A percentile compares a stretch with the other conserved stretches of the same genome.
Conservation (phyloP, 2,329 filamentous ascomycete species). For the Xylogone sp. region DNA sequence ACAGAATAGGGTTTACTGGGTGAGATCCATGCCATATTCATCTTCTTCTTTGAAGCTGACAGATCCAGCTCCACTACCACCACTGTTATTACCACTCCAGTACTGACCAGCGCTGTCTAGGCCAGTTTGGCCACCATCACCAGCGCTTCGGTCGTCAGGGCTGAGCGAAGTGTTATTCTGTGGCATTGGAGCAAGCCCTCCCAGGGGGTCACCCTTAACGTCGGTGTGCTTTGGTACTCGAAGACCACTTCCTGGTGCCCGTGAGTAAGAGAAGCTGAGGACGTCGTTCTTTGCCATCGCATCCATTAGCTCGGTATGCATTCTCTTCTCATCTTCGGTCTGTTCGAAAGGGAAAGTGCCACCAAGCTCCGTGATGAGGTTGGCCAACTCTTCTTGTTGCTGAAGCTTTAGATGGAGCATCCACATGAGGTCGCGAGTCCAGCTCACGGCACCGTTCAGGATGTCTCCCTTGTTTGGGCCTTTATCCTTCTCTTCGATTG, state of each 20-base stretch:
- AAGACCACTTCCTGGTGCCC: constrained; percentile 77
- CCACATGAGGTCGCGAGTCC: constrained; percentile 98
- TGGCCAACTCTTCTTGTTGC: constrained; percentile 81
- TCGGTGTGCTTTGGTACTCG: constrained; percentile 93
- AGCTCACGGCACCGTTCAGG: constrained; percentile 92
- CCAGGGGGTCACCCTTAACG: constrained; percentile 74
- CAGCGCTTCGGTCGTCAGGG: constrained; percentile 37
- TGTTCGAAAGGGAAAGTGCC: constrained; percentile 75
- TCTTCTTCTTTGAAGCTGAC: constrained; percentile 92
- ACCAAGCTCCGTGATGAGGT: constrained; percentile 68
- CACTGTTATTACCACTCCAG: constrained; percentile 68
- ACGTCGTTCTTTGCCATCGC: constrained; percentile 78
- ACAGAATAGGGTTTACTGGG: constrained; percentile 30
- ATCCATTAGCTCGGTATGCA: constrained; percentile 89
- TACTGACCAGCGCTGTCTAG: constrained; percentile 42
- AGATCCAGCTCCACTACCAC: constrained; percentile 61
- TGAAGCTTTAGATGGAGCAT: constrained; percentile 85
- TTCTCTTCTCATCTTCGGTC: constrained; percentile 89
- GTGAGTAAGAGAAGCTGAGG: constrained; percentile 74
- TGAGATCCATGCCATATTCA: constrained; percentile 81
- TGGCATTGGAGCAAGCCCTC: constrained; percentile 36
- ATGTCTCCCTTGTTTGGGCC: constrained; percentile 99
- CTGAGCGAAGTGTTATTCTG: constrained; percentile 44
- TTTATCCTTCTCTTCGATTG: constrained; percentile 96
- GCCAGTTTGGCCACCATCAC: constrained; percentile 23